Evolutionary conservation across 2,329 filamentous ascomycete species (phyloP).

Genomic region (Periconia sp.): DNA sequence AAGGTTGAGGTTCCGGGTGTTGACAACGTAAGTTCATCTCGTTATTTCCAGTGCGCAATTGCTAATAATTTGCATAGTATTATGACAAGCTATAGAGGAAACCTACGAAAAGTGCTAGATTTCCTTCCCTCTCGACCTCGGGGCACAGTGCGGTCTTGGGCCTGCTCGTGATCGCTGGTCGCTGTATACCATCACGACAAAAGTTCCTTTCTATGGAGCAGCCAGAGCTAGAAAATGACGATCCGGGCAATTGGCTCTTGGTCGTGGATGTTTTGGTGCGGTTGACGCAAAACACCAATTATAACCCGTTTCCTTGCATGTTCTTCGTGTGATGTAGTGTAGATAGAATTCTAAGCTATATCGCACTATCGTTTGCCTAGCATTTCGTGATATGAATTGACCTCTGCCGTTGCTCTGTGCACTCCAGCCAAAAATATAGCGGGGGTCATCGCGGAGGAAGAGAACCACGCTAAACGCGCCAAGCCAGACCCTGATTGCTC

Average conservation of each 20-base stretch:
- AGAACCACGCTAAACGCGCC: too few relatives aligned
- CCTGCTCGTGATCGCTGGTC: slow-evolving; percentile 42
- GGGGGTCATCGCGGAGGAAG: too few relatives aligned
- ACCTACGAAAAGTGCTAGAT: slow-evolving; percentile 52
- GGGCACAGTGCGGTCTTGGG: slow-evolving; percentile 41
- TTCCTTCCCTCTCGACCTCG: slow-evolving; percentile 46
- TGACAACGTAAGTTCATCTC: slow-evolving; percentile 84
- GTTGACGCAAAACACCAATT: slow-evolving; percentile 40
- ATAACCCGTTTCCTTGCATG: slow-evolving; percentile 42
- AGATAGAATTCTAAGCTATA: slow-evolving; percentile 36
- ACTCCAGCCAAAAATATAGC: too few relatives aligned
- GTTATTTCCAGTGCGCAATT: slow-evolving; percentile 25
- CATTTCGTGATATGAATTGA: too few relatives aligned
- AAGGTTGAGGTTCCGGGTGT: slow-evolving; percentile 92
- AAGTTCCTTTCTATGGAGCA: slow-evolving; percentile 35
- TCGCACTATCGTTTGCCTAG: slow-evolving; percentile 33
- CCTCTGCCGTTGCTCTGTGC: too few relatives aligned
- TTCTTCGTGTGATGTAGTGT: slow-evolving; percentile 46
- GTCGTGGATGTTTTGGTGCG: slow-evolving; percentile 32
- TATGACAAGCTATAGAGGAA: slow-evolving; percentile 94
- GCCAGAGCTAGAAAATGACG: slow-evolving; percentile 45
- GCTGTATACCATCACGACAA: slow-evolving; percentile 37
- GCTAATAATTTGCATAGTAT: slow-evolving; percentile 69
- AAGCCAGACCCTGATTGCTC: too few relatives aligned
- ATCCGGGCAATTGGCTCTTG: slow-evolving; percentile 42